Percentiles rank a stretch among this genome's conserved stretches.
These are phyloP conservation scores for Lasiodiplodia citricola DNA, from an alignment of 2,329 filamentous ascomycete genomes.

Conservation along the genomic window DNA sequence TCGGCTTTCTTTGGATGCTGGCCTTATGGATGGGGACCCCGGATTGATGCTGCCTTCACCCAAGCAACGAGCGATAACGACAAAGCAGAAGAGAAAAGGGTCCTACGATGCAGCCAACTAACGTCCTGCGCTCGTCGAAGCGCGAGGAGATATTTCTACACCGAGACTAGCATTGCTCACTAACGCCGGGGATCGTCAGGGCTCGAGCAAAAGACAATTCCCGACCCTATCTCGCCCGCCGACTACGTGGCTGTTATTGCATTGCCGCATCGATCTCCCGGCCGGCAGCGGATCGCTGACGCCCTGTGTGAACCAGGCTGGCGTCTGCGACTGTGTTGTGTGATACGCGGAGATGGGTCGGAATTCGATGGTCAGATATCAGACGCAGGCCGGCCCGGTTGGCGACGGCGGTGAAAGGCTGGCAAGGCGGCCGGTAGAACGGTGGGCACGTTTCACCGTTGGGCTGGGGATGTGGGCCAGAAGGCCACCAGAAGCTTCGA, in stretches of 20 bases:
- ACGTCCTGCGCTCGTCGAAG: background rate
- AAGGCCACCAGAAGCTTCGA: conserved; percentile 2
- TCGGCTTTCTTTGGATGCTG: background rate
- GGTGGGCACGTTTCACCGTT: background rate
- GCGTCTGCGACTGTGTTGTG: background rate
- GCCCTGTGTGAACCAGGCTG: background rate
- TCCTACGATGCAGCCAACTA: background rate
- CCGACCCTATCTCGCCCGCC: background rate
- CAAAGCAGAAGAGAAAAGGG: background rate
- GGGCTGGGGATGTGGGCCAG: background rate
- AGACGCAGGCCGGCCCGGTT: background rate
- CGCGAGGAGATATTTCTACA: conserved; percentile 7
- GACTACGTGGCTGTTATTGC: background rate
- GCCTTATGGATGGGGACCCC: background rate
- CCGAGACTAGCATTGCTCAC: conserved; percentile 15
- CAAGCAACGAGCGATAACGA: background rate
- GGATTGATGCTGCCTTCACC: background rate
- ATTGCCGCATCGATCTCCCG: background rate
- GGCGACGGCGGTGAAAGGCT: background rate
- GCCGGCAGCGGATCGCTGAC: background rate
- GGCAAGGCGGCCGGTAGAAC: background rate
- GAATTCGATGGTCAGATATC: conserved; percentile 6
- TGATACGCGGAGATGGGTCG: background rate
- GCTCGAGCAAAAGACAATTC: background rate
- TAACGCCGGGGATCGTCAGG: conserved; percentile 20